A percentile compares a stretch with the other conserved stretches of the same genome.
These are phyloP conservation scores for Rostrohypoxylon terebratum DNA, from an alignment of 495 filamentous ascomycete species.

Conservation along the genomic window DNA sequence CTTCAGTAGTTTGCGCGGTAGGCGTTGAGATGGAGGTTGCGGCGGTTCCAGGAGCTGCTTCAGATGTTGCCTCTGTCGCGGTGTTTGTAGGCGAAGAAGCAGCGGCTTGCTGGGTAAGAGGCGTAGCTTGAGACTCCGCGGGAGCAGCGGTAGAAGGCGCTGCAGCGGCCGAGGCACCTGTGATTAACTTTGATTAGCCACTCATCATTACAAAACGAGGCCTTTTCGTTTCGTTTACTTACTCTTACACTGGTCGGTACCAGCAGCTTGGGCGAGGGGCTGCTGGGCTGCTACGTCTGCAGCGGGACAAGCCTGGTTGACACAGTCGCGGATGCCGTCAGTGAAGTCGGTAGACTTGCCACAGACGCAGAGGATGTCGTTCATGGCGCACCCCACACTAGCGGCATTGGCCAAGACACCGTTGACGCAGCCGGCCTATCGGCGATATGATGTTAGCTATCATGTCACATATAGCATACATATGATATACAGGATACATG, in stretches of 20 bases:
- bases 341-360: constrained; percentile 32
- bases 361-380: constrained; percentile 47
- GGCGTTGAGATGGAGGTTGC: constrained; percentile 19
- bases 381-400: constrained; percentile 33
- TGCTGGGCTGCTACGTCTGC: constrained; percentile 35
- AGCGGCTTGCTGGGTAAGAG: constrained; percentile 6
- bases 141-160: constrained; percentile 10
- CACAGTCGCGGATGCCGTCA: constrained; percentile 48
- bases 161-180: constrained; percentile 40
- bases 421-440: constrained; percentile 46
- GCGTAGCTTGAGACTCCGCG: background rate
- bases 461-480: background rate
- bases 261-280: constrained; percentile 39
- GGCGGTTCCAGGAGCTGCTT: constrained; percentile 2
- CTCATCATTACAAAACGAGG: background rate
- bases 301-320: constrained; percentile 33
- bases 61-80: background rate
- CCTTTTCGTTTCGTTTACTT: constrained; percentile 33
- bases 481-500: background rate
- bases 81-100: constrained; percentile 4
- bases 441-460: constrained; percentile 21
- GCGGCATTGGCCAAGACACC: constrained; percentile 44
- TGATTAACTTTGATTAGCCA: constrained; percentile 7
- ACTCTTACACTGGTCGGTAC: constrained; percentile 51
- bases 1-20: constrained; percentile 10